Evolutionary conservation across 2,329 filamentous ascomycete genomes (phyloP), one percentile per base, ranked within the genome.

Genomic region (Mycosphaerella arachidis): DNA sequence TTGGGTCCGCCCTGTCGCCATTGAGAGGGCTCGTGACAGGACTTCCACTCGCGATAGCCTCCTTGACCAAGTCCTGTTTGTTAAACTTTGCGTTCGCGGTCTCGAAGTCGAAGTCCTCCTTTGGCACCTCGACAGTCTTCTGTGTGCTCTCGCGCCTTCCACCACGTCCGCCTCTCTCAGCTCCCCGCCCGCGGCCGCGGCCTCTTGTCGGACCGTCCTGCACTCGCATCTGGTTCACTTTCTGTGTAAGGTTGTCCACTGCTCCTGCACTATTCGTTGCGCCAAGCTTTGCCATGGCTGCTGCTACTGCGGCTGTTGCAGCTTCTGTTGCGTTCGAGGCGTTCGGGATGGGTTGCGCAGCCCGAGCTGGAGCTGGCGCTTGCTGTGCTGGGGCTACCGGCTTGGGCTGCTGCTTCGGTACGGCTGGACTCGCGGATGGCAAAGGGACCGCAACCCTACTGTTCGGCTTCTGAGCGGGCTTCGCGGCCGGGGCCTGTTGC

Each of bases 51-150:
- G 89, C 88, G 71, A 92, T 91, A 4, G 90, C 92, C 74, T 97
- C 91, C 77, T 96, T 96, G 43, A 90, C 88, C 50, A 96, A 75
- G 67, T 93, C 90, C 68, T 91, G 86, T 77, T 95, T 88, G 79
- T 91, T 93, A 79, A 95, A 95, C 74, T 92, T 94, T 53, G 90
- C 90, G 72, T 96, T 96, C 30, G 90, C 82, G 16, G 84, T 84
- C 67, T 89, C 89, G 71, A 99, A 99, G 71, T 99, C 93, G 69
- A 92, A 99, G 72, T 97, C 94, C 1, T 90, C 87, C 52, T 89
- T 85, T 0, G 94, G 94, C 2, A 99, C 90, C 56, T 96, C 92
- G 33, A 97, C 86, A 67, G 82, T 79, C 53, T 81, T 77, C 37
- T 76, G 78, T 30, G 64, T 60, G 46, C 67, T 69, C 27, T 70